These are phyloP conservation scores for Syzygium grande DNA, from an alignment of 345 rosid species.

Conservation along the genomic window DNA sequence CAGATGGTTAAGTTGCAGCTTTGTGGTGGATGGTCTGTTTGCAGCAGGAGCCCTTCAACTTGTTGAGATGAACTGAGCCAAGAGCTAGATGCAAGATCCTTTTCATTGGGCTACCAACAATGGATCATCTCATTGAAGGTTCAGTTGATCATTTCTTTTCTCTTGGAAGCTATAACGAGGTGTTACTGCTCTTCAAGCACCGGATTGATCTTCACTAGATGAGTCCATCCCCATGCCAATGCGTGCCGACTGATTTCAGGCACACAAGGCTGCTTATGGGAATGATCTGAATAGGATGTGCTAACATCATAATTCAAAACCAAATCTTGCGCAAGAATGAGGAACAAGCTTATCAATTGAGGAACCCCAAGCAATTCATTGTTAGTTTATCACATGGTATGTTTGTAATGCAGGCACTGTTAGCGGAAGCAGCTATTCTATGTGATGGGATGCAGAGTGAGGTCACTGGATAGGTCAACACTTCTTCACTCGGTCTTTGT, in stretches of 20 bases:
- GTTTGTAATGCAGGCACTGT: neutral
- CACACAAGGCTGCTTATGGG: neutral
- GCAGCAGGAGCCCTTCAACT: neutral
- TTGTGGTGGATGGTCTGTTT: neutral
- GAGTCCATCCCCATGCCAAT: neutral
- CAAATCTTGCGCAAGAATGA: neutral
- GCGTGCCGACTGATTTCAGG: neutral
- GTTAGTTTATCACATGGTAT: neutral
- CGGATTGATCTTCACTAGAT: neutral
- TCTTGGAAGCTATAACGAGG: neutral
- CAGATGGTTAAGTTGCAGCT: neutral
- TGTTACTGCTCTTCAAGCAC: neutral
- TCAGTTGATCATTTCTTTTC: neutral
- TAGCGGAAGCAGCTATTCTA: neutral
- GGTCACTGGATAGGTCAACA: neutral
- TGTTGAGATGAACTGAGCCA: neutral
- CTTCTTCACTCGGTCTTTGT: neutral
- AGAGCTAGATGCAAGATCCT: neutral
- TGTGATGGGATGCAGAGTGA: neutral
- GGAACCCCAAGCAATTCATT: neutral
- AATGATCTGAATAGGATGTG: neutral
- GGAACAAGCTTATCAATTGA: neutral
- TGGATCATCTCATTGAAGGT: neutral
- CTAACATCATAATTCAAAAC: neutral
- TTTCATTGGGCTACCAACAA: neutral